Percentiles rank a stretch among this genome's conserved stretches.
Evolutionary conservation across 345 rosid species (phyloP).

Genomic region (Durio zibethinus): DNA sequence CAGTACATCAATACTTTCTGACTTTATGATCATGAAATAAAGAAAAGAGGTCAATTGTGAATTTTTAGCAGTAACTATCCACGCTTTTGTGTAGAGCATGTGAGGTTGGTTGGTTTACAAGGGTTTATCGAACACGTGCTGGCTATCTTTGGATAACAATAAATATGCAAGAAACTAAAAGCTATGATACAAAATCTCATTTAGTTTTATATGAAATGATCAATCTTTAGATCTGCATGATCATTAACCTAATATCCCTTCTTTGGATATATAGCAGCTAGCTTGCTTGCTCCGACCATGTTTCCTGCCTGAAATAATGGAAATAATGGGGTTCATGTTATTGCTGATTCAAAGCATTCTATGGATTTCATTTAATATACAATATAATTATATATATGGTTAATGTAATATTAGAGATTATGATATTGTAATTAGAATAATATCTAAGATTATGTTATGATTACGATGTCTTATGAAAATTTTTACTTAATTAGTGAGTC

Average conservation of each 20-base stretch:
- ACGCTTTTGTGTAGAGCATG: conserved; percentile 23
- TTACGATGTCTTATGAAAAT: too few species aligned
- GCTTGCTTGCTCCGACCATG: conserved; percentile 15
- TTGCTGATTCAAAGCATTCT: conserved; percentile 13
- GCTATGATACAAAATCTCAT: neutral
- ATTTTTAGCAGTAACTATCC: neutral
- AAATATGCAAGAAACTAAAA: conserved; percentile 5
- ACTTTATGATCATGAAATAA: neutral
- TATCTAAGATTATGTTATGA: too few species aligned
- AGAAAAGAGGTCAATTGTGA: neutral
- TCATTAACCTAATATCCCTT: conserved; percentile 28
- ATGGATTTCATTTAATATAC: conserved; percentile 1
- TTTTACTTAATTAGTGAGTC: too few species aligned
- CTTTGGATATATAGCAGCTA: conserved; percentile 4
- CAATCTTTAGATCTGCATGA: conserved; percentile 33
- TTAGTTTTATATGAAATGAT: conserved; percentile 6
- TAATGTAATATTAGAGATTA: too few species aligned
- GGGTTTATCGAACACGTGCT: conserved; percentile 39
- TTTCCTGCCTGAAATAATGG: conserved; percentile 23
- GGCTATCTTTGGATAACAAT: conserved; percentile 15
- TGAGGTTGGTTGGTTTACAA: conserved; percentile 33
- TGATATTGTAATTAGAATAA: too few species aligned
- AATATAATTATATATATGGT: neutral
- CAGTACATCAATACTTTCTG: too few species aligned
- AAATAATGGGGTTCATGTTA: conserved; percentile 49